Percentiles rank a stretch among this genome's conserved stretches.
Conservation (phyloP, 768 basidiomycete genomes). For the Austroboletus eburneus region DNA sequence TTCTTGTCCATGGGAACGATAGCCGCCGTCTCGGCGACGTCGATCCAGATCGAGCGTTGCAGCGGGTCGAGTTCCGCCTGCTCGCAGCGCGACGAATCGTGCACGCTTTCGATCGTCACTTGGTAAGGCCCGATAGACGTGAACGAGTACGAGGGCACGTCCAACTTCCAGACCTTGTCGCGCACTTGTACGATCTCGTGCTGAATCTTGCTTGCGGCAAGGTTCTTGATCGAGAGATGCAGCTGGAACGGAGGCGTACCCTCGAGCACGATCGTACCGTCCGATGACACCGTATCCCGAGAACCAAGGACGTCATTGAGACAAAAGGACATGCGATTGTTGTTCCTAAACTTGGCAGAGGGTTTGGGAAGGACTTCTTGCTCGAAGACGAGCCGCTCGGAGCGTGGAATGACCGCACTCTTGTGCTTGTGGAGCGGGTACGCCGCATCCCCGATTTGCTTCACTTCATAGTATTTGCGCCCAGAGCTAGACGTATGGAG, state of each 20-base stretch:
- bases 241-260: constrained; percentile 87
- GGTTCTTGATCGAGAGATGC: constrained; percentile 68
- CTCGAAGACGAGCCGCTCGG: constrained; percentile 70
- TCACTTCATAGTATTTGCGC: constrained; percentile 85
- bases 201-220: constrained; percentile 65
- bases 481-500: constrained; percentile 75
- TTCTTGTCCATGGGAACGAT: constrained; percentile 81
- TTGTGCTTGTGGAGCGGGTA: constrained; percentile 74
- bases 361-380: constrained; percentile 83
- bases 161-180: constrained; percentile 62
- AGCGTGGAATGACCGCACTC: constrained; percentile 59
- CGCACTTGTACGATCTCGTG: constrained; percentile 50
- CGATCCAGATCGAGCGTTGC: constrained; percentile 68
- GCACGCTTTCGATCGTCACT: constrained; percentile 70
- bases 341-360: constrained; percentile 70
- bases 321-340: constrained; percentile 68
- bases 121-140: constrained; percentile 77
- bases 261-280: constrained; percentile 60
- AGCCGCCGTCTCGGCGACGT: constrained; percentile 95
- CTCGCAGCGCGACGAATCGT: constrained; percentile 80
- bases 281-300: constrained; percentile 45
- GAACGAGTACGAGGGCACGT: constrained; percentile 68
- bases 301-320: constrained; percentile 63
- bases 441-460: constrained; percentile 80
- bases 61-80: constrained; percentile 63